Evolutionary conservation across 2,329 filamentous ascomycete species (phyloP), one percentile per base, ranked within the genome.

Genomic region (Fulvia fulva): DNA sequence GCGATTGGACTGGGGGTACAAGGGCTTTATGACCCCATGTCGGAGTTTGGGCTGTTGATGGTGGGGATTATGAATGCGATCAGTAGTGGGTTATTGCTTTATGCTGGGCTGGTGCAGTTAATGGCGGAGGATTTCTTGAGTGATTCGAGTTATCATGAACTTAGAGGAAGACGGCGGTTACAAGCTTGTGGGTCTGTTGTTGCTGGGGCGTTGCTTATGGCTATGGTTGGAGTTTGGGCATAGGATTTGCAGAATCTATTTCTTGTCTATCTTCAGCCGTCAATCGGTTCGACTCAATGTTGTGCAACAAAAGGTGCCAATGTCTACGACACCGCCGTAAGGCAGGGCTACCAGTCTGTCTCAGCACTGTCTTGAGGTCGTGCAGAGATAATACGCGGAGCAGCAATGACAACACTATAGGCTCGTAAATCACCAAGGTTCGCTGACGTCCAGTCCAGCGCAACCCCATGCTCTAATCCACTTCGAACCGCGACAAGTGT

Each of bases 181-280:
- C 80, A 87, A 67, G 86, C 86, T 56, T 87, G 84, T 71, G 73
- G 76, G 43, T 81, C 83, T 9, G 86, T 88, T 34, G 78, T 86
- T 11, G 77, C 75, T 28, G 86, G 86, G 0, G 81, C 82, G 16
- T 71, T 81, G 60, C 70, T 88, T 45, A 88, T 88, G 86, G 83
- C 85, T 21, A 73, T 88, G 57, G 85, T 88, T 1, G 86, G 86
- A 7, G 86, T 85, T 51, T 88, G 84, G 80, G 86, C 86, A 61
- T 80, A 62, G 55, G 23, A 56, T 45, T 21, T 16, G 5, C 47
- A 21, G 25, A 26, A 25, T 7, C 25, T 21, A 47, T 6, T 7
- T 14, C 19, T 41, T 6, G 14, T 41, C 16, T 19, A 41, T 41
- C 14, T 41, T n/a, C 8, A 19, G 14, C 37, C 37, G 19, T n/a